Conservation (phyloP, 768 basidiomycete species). For the Suillus bovinus region DNA sequence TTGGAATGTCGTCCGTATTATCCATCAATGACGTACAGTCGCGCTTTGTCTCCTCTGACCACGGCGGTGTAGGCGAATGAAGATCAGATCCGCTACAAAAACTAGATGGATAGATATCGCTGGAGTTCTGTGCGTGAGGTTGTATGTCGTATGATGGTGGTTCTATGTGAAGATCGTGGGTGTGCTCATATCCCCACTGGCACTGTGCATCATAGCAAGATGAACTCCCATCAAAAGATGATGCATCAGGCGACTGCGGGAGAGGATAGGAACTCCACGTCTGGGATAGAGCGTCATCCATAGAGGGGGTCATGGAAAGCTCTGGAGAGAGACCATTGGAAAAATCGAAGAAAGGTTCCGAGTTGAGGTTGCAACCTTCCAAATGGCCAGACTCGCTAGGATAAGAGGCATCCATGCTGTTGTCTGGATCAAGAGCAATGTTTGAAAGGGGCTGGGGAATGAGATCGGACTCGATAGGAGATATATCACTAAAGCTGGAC, state of each 20-base stretch:
- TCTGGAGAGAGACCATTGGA: no score
- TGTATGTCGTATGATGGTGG: neutral
- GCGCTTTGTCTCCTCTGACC: neutral
- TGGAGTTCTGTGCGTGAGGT: neutral
- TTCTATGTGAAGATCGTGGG: no score
- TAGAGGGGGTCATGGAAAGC: no score
- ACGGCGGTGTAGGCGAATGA: neutral
- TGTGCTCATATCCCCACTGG: neutral
- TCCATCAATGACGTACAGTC: neutral
- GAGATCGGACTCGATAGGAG: neutral
- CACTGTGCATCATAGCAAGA: neutral
- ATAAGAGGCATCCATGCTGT: no score
- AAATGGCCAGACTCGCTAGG: neutral
- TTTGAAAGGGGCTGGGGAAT: neutral
- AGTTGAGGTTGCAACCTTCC: neutral
- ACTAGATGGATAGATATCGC: neutral
- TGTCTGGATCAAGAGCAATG: neutral
- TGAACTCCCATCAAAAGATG: neutral
- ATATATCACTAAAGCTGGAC: no score
- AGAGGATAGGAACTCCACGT: neutral
- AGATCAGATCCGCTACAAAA: no score
- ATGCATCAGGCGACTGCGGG: neutral
- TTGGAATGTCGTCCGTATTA: no score
- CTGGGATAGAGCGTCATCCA: neutral
- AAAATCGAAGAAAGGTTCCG: no score